Percentiles rank a stretch among this genome's conserved stretches.
Conservation (phyloP, 768 basidiomycete genomes). For the Suillus brevipes region DNA sequence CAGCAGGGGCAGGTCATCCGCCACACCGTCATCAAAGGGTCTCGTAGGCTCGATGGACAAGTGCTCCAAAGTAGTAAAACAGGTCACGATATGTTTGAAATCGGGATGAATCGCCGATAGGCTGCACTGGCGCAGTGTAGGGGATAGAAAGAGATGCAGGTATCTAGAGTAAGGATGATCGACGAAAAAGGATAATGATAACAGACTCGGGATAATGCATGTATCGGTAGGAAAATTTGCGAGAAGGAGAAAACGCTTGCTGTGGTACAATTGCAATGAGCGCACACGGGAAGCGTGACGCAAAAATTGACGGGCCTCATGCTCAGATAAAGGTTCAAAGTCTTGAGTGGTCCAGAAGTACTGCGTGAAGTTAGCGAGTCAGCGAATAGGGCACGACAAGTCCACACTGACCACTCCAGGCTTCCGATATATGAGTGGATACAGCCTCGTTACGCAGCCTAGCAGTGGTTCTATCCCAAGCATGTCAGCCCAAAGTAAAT, state of each 20-base stretch:
- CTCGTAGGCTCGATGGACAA: background rate
- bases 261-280: background rate
- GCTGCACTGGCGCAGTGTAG: background rate
- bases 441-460: background rate
- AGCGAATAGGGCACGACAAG: background rate
- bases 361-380: background rate
- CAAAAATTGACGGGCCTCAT: background rate
- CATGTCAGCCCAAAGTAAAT: constrained; percentile 3
- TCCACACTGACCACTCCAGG: background rate
- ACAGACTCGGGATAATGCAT: background rate
- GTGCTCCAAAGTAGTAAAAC: background rate
- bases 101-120: background rate
- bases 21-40: no score
- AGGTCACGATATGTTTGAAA: background rate
- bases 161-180: background rate
- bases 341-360: background rate
- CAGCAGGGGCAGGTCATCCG: background rate
- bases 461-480: background rate
- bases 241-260: background rate
- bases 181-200: background rate
- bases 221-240: background rate
- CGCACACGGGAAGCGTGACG: background rate
- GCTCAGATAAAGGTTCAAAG: background rate
- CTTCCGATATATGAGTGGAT: background rate
- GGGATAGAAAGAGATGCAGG: background rate